Base-by-base conservation (phyloP, 495 filamentous ascomycete species). In the Aspergillus nidulans region DNA sequence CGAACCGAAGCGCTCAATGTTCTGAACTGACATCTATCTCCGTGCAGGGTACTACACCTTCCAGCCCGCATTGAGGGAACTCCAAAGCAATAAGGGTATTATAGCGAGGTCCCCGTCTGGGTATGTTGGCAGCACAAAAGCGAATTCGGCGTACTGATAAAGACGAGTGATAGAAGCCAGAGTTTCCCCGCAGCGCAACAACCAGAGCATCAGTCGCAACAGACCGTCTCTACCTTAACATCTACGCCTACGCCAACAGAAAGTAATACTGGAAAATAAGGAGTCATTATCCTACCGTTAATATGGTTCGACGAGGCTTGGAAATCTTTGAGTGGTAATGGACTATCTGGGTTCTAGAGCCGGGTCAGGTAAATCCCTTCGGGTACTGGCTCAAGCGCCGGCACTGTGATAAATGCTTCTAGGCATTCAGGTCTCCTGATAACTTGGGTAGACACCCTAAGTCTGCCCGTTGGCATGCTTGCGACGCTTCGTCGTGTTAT, bases 21-120 rank as follows among this genome's bases (percentile, higher is more conserved):
- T 10, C 30, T 6, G 30, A 18, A 39, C 36, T 39, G n/a, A 18
- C 36, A n/a, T 3, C n/a, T 44, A 25, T 4, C 47, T 39, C 21
- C 10, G 7, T 44, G 20, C 40, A 70, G 67, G 67, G 15, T 70
- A 68, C 55, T 68, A 70, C 48, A 62, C 57, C 28, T 70, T 67
- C 53, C 65, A 70, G 25, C 67, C 67, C 16, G 44, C 55, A 5
- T 50, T 69, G 3, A 47, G 49, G 30, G 56, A 68, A 0, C 23
- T 61, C 16, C 20, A 10, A 43, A 53, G 15, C 41, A 53, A 43
- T 41, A 43, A 34, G 25, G 19, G 18, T 2, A 46, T 2, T 15
- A 47, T 7, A 16, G 24, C 9, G 7, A 19, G 10, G 18, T 12
- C 32, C 12, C 20, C 20, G n/a, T 6, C n/a, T 20, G 47, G 20